phyloP scores from a whole-genome alignment of 441 rosid genomes.

The Hura crepitans region DNA sequence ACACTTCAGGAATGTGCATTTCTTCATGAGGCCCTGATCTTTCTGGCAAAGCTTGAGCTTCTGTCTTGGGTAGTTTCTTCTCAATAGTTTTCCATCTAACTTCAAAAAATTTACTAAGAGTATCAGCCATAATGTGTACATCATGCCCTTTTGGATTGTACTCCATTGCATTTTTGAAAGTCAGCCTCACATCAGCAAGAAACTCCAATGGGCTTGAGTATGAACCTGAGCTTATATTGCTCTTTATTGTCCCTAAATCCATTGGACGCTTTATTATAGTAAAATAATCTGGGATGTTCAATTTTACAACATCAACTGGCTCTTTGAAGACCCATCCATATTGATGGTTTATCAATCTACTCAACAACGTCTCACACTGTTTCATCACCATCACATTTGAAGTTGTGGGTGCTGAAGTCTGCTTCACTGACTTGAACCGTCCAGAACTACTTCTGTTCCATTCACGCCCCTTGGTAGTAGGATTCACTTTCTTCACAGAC shows the following conservation, averaged over 20 bases:
- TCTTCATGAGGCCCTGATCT: conserved; percentile 32
- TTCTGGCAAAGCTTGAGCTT: too few species aligned
- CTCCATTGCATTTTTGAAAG: conserved; percentile 72
- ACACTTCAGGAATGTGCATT: too few species aligned
- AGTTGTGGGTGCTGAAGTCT: too few species aligned
- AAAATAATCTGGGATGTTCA: conserved; percentile 88
- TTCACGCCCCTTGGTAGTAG: too few species aligned
- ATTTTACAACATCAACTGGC: conserved; percentile 71
- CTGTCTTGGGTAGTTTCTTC: conserved; percentile 52
- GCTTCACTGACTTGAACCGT: too few species aligned
- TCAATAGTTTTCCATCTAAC: conserved; percentile 71
- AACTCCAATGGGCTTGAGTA: conserved; percentile 62
- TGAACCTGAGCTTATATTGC: conserved; percentile 45
- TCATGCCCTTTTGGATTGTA: conserved; percentile 86
- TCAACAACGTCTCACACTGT: conserved; percentile 59
- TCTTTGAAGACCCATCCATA: conserved; percentile 59
- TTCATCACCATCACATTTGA: conserved; percentile 46
- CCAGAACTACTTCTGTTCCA: too few species aligned
- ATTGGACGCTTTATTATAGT: conserved; percentile 75
- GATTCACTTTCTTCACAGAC: too few species aligned
- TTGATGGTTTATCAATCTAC: conserved; percentile 58
- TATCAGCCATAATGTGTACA: conserved; percentile 64
- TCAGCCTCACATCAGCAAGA: conserved; percentile 77
- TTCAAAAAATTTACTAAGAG: conserved; percentile 64
- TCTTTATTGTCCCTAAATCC: conserved; percentile 84